Conservation (phyloP, 768 basidiomycete species). For the Sarcodon aspratus region DNA sequence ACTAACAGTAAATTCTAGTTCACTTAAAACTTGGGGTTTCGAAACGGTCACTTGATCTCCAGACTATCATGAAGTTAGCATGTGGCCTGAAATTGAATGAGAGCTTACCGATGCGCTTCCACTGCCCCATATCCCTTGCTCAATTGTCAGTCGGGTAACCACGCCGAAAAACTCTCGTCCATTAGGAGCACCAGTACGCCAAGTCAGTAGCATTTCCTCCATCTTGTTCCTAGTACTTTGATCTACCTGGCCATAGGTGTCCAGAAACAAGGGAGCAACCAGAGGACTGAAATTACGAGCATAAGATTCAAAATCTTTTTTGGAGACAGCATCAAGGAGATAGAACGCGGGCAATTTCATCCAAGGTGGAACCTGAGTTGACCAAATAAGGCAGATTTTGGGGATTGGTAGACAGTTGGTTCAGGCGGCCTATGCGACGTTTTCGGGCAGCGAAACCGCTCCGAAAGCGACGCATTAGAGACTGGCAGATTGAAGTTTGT, state of each 20-base stretch:
- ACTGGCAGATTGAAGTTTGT: no score
- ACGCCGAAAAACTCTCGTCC: constrained; percentile 80
- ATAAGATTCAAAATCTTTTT: constrained; percentile 92
- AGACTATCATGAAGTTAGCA: constrained; percentile 22
- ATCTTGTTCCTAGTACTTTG: constrained; percentile 81
- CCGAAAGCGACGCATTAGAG: no score
- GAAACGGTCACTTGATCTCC: constrained; percentile 33
- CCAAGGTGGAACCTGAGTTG: constrained; percentile 67
- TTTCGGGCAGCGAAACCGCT: no score
- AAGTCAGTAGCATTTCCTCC: constrained; percentile 96
- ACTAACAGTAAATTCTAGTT: constrained; percentile 71
- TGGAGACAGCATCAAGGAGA: constrained; percentile 91
- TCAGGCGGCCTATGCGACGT: no score
- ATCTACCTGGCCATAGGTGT: constrained; percentile 83
- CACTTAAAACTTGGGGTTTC: constrained; percentile 70
- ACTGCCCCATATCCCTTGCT: constrained; percentile 72
- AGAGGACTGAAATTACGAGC: constrained; percentile 74
- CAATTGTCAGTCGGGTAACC: constrained; percentile 71
- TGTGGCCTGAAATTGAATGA: constrained; percentile 5
- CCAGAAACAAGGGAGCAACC: constrained; percentile 76
- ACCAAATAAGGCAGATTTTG: constrained; percentile 8
- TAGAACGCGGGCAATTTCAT: constrained; percentile 93
- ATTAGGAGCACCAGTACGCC: constrained; percentile 78
- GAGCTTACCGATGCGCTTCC: constrained; percentile 18
- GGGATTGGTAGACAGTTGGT: no score